Base-by-base conservation (phyloP, 768 basidiomycete genomes). In the Russula foetens region DNA sequence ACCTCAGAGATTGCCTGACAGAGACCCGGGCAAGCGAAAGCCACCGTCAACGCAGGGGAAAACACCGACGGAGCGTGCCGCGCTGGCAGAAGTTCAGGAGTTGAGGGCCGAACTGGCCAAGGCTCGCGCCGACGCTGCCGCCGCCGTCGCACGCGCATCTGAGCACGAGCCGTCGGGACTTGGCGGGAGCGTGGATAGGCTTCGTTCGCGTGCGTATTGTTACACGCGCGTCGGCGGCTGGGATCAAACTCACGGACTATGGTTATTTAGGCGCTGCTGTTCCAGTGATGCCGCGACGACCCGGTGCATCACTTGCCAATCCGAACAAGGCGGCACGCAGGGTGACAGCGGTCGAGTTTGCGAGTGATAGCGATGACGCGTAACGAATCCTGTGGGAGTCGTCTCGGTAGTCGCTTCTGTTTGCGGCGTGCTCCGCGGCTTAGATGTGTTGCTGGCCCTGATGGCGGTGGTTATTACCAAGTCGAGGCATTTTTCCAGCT, bases 281-380 rank as follows among this genome's bases (percentile, higher is more conserved):
- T 2, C 56, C 56, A 1, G 50, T 45, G 23, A 15, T 57, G 26
- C 50, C 43, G 21, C 49, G 60, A 5, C 17, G 60, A 9, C 60
- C 55, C 8, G 60, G 60, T 14, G 60, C 60, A n/a, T 62, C 60
- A 2, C 50, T 62, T 39, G 55, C 55, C 17, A 62, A 62, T 26
- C 60, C 60, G 9, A 62, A 57, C 23, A 62, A 62, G 55, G 60
- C 44, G 29, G 60, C 60, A 3, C 60, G 60, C 28, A 45, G 55
- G 38, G 55, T 62, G 19, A 52, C 50, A 8, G 60, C 60, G 0
- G 45, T 62, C 4, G 60, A 62, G 19, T 62, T 62, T 41, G 55
- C 60, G 17, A 62, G 60, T 33, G 60, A 62, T 33, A 56, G 55
- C 28, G 60, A 62, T 2, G 60, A 46, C 26, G 24, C 24, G 49